Evolutionary conservation across 768 basidiomycete species (phyloP).

Genomic region (Chalciporus piperatus): DNA sequence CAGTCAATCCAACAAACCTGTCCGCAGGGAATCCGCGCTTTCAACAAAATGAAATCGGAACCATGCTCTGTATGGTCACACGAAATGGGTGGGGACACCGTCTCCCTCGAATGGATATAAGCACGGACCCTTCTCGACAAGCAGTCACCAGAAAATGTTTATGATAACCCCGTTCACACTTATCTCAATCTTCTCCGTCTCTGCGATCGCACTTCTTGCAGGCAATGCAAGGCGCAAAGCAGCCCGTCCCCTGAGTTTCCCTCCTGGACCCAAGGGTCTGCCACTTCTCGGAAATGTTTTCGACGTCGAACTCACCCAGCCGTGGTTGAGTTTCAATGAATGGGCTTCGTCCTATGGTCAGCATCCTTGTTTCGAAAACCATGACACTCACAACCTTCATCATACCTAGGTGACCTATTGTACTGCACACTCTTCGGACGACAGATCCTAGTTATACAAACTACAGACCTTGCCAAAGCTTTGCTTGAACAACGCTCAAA

Average conservation of each 20-base stretch:
- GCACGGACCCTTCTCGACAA: not conserved
- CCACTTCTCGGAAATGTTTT: conserved; percentile 30
- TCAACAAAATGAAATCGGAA: conserved; percentile 8
- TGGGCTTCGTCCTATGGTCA: conserved; percentile 29
- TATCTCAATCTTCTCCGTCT: conserved; percentile 4
- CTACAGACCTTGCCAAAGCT: conserved; percentile 28
- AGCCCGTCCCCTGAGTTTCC: conserved; percentile 4
- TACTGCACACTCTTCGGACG: conserved; percentile 32
- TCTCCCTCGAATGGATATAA: conserved; percentile 16
- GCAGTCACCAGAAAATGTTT: conserved; percentile 1
- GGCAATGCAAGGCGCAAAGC: conserved; percentile 12
- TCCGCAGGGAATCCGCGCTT: conserved; percentile 6
- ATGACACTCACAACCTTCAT: not conserved
- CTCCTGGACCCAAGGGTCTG: conserved; percentile 32
- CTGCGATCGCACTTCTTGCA: conserved; percentile 7
- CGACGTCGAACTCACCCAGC: conserved; percentile 23
- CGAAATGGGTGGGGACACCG: not conserved
- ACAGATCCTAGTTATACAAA: conserved; percentile 34
- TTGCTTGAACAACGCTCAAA: conserved; percentile 36
- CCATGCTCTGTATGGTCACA: conserved; percentile 7
- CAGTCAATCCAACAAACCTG: not conserved
- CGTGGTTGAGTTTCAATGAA: conserved; percentile 34
- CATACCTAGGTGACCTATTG: conserved; percentile 29
- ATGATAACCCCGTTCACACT: conserved; percentile 6
- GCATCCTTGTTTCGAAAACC: not conserved